A percentile compares a stretch with the other conserved stretches of the same genome.
Evolutionary conservation across 2,329 filamentous ascomycete species (phyloP).

Genomic region (Bertia moriformis): DNA sequence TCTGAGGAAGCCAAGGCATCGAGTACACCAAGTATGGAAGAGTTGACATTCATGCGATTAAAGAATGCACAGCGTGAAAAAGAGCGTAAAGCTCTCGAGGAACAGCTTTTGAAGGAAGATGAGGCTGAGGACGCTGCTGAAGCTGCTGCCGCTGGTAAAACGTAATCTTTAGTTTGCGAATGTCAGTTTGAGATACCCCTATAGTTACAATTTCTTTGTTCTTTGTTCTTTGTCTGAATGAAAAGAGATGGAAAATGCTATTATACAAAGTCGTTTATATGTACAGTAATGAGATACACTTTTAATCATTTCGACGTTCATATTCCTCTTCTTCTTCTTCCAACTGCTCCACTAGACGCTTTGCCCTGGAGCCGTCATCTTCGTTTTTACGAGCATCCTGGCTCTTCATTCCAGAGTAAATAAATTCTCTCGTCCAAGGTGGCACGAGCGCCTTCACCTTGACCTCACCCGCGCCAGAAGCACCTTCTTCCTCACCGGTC

Average conservation of each 20-base stretch:
- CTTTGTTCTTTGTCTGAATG: not conserved
- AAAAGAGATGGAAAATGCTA: not conserved
- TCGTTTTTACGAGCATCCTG: not conserved
- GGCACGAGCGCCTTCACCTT: conserved; percentile 40
- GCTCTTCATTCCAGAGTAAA: not conserved
- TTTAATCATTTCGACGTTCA: not conserved
- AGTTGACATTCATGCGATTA: conserved; percentile 21
- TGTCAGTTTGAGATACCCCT: not conserved
- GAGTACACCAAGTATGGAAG: not conserved
- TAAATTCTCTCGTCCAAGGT: conserved; percentile 25
- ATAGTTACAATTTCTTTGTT: conserved; percentile 1
- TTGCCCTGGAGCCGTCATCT: conserved; percentile 8
- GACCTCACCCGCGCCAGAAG: conserved; percentile 15
- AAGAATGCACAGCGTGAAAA: conserved; percentile 16
- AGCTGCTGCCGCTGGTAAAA: conserved; percentile 1
- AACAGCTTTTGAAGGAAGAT: conserved; percentile 22
- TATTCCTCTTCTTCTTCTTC: conserved; percentile 1
- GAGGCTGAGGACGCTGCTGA: conserved; percentile 16
- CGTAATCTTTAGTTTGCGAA: not conserved
- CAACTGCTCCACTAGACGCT: not conserved
- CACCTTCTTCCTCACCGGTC: conserved; percentile 13
- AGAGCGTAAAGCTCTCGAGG: conserved; percentile 24
- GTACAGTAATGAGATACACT: not conserved
- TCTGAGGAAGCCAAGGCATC: not conserved
- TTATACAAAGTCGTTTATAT: not conserved